Evolutionary conservation across 495 filamentous ascomycete species (phyloP).

Genomic region (Penicillium tannophilum): DNA sequence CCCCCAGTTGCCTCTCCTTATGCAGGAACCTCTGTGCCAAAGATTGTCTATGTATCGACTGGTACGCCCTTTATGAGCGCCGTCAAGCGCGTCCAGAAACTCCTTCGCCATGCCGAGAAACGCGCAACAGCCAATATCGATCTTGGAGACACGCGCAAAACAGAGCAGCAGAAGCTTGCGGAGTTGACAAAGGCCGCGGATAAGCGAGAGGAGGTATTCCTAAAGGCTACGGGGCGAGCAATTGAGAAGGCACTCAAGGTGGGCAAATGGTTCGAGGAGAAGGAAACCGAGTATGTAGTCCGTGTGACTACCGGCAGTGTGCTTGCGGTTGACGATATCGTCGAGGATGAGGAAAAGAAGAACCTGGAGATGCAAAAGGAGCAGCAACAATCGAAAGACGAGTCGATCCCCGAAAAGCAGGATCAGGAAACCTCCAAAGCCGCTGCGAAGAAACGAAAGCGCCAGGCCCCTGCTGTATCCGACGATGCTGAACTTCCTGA

Average conservation of each 20-base stretch:
- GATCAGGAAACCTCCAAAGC: constrained; percentile 17
- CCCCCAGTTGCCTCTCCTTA: constrained; percentile 62
- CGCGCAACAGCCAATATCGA: constrained; percentile 51
- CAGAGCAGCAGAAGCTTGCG: constrained; percentile 39
- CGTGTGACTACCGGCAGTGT: constrained; percentile 64
- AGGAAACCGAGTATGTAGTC: constrained; percentile 56
- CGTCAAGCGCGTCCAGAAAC: constrained; percentile 75
- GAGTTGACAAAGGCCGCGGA: constrained; percentile 42
- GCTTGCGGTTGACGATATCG: constrained; percentile 71
- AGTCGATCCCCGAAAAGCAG: constrained; percentile 5
- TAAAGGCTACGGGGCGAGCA: constrained; percentile 80
- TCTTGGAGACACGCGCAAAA: constrained; percentile 42
- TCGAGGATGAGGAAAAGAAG: constrained; percentile 40
- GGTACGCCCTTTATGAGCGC: constrained; percentile 78
- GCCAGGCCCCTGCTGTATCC: constrained; percentile 19
- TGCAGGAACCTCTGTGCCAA: constrained; percentile 50
- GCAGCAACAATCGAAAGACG: constrained; percentile 19
- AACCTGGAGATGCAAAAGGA: constrained; percentile 23
- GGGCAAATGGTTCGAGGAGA: constrained; percentile 63
- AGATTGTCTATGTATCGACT: constrained; percentile 78
- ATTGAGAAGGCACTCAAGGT: constrained; percentile 70
- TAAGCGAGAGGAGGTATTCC: constrained; percentile 60
- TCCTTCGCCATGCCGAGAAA: constrained; percentile 65
- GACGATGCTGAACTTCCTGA: constrained; percentile 60
- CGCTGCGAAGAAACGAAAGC: constrained; percentile 45